Conservation (phyloP, 2,329 filamentous ascomycete species). For the Nannizziopsis arthrosporioides region DNA sequence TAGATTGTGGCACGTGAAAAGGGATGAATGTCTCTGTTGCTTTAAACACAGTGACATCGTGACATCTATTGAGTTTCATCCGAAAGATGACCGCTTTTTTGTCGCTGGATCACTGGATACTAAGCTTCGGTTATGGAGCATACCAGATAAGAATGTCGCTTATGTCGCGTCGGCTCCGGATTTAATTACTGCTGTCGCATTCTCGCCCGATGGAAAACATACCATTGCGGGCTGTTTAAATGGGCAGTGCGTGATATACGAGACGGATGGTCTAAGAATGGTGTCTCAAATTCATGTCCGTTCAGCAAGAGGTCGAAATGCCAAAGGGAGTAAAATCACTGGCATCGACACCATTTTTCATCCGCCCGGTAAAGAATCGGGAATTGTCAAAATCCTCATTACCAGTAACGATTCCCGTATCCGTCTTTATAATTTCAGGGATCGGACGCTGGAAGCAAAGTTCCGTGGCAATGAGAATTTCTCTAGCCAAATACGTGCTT, state of each 20-base stretch:
- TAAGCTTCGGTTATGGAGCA: slow-evolving; percentile 85
- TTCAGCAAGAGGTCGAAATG: slow-evolving; percentile 81
- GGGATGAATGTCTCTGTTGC: slow-evolving; percentile 75
- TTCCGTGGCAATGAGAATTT: slow-evolving; percentile 85
- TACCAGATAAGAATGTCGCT: slow-evolving; percentile 87
- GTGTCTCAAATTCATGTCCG: slow-evolving; percentile 85
- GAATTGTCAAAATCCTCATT: slow-evolving; percentile 71
- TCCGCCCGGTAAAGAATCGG: slow-evolving; percentile 45
- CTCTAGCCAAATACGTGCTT: slow-evolving; percentile 79
- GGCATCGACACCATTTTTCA: slow-evolving; percentile 67
- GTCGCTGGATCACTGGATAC: slow-evolving; percentile 84
- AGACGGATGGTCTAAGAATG: slow-evolving; percentile 78
- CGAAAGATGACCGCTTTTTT: slow-evolving; percentile 91
- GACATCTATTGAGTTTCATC: slow-evolving; percentile 88
- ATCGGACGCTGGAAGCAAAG: slow-evolving; percentile 77
- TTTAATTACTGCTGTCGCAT: slow-evolving; percentile 86
- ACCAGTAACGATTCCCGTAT: slow-evolving; percentile 93
- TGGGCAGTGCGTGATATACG: slow-evolving; percentile 79
- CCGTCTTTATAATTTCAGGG: slow-evolving; percentile 74
- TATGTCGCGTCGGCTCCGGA: slow-evolving; percentile 67
- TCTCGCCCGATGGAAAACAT: slow-evolving; percentile 81
- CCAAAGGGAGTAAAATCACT: slow-evolving; percentile 94
- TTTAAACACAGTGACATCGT: slow-evolving; percentile 95
- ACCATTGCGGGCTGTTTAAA: slow-evolving; percentile 80
- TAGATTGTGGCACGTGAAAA: slow-evolving; percentile 78